phyloP scores from a whole-genome alignment of 495 filamentous ascomycete species.

The Tuber borchii region DNA sequence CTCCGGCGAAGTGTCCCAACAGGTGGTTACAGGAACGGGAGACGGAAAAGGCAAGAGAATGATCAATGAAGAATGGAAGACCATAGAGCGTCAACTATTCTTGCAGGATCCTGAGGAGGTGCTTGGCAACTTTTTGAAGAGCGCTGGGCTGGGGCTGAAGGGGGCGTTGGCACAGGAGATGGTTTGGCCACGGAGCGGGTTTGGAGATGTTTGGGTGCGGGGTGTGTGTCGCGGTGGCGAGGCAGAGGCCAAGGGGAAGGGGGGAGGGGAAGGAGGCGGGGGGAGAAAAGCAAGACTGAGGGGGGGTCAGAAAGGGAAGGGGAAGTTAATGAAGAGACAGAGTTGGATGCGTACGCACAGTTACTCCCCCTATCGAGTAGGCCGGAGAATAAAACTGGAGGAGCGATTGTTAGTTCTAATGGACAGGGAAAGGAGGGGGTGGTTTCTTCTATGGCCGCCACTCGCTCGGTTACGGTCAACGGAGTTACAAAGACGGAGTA shows the following conservation, averaged over 20 bases:
- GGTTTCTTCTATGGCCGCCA: slow-evolving; percentile 20
- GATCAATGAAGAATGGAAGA: background rate
- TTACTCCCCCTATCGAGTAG: slow-evolving; percentile 13
- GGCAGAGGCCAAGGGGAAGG: background rate
- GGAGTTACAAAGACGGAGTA: slow-evolving; percentile 29
- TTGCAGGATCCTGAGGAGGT: slow-evolving; percentile 16
- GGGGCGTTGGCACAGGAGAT: slow-evolving; percentile 13
- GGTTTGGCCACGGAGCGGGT: slow-evolving; percentile 9
- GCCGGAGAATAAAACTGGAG: background rate
- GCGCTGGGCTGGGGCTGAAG: slow-evolving; percentile 8
- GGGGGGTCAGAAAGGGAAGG: background rate
- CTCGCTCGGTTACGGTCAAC: slow-evolving; percentile 24
- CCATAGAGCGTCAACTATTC: background rate
- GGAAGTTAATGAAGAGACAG: slow-evolving; percentile 11
- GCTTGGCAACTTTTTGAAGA: slow-evolving; percentile 21
- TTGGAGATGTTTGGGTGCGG: background rate
- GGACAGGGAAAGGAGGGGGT: slow-evolving; percentile 7
- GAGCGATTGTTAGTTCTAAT: background rate
- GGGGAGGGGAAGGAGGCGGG: slow-evolving; percentile 9
- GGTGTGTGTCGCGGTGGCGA: background rate
- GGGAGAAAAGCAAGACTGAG: background rate
- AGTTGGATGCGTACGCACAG: slow-evolving; percentile 30
- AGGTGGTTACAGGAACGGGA: background rate
- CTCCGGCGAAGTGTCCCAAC: background rate
- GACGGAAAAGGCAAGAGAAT: background rate